Conservation (phyloP, 2,329 filamentous ascomycete species). For the Emericellopsis cladophorae region DNA sequence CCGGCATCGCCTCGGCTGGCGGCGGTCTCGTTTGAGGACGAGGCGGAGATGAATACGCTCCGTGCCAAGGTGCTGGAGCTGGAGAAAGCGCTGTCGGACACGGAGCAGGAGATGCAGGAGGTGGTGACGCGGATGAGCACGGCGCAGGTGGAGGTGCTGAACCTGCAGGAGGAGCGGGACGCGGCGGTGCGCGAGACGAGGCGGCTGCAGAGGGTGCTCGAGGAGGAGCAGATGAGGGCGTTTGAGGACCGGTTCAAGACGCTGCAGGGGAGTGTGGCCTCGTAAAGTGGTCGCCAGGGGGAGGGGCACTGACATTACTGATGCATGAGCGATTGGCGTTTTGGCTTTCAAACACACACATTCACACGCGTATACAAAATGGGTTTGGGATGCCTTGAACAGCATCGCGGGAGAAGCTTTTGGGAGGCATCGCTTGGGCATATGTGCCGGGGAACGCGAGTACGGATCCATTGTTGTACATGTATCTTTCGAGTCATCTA, state of each 20-base stretch:
- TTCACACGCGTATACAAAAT: too few relatives aligned
- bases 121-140: slow-evolving; percentile 70
- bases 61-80: slow-evolving; percentile 72
- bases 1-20: slow-evolving; percentile 29
- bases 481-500: too few relatives aligned
- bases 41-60: slow-evolving; percentile 61
- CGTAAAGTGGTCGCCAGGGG: too few relatives aligned
- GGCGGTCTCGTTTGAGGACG: slow-evolving; percentile 51
- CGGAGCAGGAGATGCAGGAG: slow-evolving; percentile 68
- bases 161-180: slow-evolving; percentile 64
- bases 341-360: slow-evolving; percentile 1
- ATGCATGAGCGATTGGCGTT: slow-evolving; percentile 27
- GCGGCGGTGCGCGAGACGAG: slow-evolving; percentile 61
- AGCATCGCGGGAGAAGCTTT: too few relatives aligned
- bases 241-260: slow-evolving; percentile 23
- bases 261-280: slow-evolving; percentile 11
- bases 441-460: too few relatives aligned
- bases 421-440: too few relatives aligned
- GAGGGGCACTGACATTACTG: slow-evolving; percentile 1
- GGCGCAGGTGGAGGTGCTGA: slow-evolving; percentile 72
- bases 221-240: slow-evolving; percentile 46
- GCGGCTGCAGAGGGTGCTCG: slow-evolving; percentile 53
- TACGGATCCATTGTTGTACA: too few relatives aligned
- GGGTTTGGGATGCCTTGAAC: too few relatives aligned
- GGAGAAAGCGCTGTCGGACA: slow-evolving; percentile 51